Conservation (phyloP, 164 flowering plant species). For the Liriodendron chinense region DNA sequence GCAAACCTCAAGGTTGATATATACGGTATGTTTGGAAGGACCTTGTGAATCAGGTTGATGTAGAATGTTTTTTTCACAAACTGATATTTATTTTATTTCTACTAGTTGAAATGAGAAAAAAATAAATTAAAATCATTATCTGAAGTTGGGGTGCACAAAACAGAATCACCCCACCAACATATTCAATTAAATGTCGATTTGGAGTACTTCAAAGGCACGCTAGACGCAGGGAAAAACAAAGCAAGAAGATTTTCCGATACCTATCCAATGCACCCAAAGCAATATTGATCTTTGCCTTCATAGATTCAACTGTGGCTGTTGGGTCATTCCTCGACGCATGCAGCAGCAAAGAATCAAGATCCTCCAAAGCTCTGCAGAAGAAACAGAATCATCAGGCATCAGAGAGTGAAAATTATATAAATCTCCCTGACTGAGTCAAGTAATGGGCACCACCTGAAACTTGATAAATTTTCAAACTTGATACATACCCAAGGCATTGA, state of each 20-base stretch:
- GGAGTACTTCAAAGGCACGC: not conserved
- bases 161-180: not conserved
- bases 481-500: slow-evolving; percentile 77
- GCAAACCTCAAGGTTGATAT: not conserved
- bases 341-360: slow-evolving; percentile 76
- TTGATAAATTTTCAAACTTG: not conserved
- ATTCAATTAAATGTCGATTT: too few relatives aligned
- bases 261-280: slow-evolving; percentile 70
- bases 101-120: too few relatives aligned
- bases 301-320: slow-evolving; percentile 47
- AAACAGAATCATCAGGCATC: not conserved
- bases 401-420: too few relatives aligned
- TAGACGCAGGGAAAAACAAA: not conserved
- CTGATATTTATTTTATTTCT: too few relatives aligned
- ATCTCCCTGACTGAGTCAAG: not conserved
- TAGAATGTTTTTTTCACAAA: too few relatives aligned
- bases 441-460: not conserved
- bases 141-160: too few relatives aligned
- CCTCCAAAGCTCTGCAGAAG: slow-evolving; percentile 72
- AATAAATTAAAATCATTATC: too few relatives aligned
- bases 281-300: slow-evolving; percentile 58
- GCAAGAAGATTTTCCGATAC: slow-evolving; percentile 26
- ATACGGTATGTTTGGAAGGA: too few relatives aligned
- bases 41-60: too few relatives aligned
- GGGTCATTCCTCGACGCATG: slow-evolving; percentile 77